Evolutionary conservation across 768 basidiomycete genomes (phyloP).

Genomic region (Boletus tomentosulus): DNA sequence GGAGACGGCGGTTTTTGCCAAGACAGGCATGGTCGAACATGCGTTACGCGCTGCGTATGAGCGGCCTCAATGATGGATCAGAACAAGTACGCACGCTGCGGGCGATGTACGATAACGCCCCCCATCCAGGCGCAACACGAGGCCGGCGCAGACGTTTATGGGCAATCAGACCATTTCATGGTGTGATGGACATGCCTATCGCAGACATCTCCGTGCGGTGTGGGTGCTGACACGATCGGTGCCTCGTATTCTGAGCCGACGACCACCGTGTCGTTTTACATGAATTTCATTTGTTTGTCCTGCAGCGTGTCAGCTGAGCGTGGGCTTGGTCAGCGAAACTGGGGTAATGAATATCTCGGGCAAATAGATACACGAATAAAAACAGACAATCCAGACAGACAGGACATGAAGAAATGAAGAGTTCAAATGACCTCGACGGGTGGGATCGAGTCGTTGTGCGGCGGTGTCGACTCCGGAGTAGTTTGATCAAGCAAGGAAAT

Average conservation of each 20-base stretch:
- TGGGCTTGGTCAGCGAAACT: background rate
- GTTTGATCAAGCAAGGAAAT: slow-evolving; percentile 28
- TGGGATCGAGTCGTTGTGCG: background rate
- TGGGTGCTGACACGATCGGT: background rate
- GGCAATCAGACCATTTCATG: background rate
- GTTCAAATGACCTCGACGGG: slow-evolving; percentile 9
- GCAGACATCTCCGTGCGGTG: background rate
- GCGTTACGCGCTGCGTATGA: background rate
- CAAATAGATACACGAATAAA: background rate
- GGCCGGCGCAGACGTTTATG: background rate
- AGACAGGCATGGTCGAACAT: background rate
- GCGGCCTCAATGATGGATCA: no score
- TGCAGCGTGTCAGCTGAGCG: background rate
- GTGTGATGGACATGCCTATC: background rate
- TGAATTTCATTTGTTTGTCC: background rate
- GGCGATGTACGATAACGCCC: background rate
- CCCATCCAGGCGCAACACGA: background rate
- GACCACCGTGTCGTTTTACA: background rate
- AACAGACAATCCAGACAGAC: background rate
- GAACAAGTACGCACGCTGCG: background rate
- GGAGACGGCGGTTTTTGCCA: background rate
- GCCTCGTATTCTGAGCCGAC: background rate
- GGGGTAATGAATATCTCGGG: background rate
- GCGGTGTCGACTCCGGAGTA: slow-evolving; percentile 11
- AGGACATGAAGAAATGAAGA: background rate